These are phyloP conservation scores for Pleurotus eryngii DNA, from an alignment of 768 basidiomycete genomes.

Conservation along the genomic window DNA sequence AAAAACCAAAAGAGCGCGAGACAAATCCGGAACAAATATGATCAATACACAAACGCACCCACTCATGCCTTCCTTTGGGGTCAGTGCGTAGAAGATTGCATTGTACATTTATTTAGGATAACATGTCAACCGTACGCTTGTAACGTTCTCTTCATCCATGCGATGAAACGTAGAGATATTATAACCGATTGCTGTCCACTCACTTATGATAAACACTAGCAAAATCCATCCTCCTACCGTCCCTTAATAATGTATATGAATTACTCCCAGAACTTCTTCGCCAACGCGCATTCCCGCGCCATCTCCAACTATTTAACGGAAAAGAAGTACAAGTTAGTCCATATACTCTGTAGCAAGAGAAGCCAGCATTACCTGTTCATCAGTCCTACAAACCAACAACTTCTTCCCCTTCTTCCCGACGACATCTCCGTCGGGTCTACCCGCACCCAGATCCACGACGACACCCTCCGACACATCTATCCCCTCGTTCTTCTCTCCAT, in stretches of 20 bases:
- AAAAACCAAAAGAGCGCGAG: constrained; percentile 31
- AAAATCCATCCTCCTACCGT: no score
- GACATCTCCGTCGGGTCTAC: constrained; percentile 14
- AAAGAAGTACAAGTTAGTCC: no score
- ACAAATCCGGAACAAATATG: constrained; percentile 19
- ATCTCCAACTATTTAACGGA: constrained; percentile 31
- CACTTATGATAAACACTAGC: no score
- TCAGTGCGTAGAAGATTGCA: no score
- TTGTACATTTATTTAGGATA: no score
- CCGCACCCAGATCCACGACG: constrained; percentile 45
- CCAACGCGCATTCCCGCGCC: constrained; percentile 34
- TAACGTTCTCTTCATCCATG: no score
- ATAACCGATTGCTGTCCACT: no score
- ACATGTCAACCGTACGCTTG: no score
- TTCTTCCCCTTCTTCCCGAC: constrained; percentile 23
- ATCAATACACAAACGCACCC: constrained; percentile 7
- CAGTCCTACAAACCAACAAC: constrained; percentile 62
- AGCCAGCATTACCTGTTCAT: constrained; percentile 45
- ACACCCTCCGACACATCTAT: constrained; percentile 32
- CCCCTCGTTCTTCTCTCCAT: constrained; percentile 41
- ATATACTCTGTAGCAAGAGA: no score
- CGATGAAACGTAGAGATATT: no score
- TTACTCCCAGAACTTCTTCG: constrained; percentile 21
- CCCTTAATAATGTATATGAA: background rate
- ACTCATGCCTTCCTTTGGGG: no score